phyloP scores from a whole-genome alignment of 768 basidiomycete species.

The Mycena kentingensis region DNA sequence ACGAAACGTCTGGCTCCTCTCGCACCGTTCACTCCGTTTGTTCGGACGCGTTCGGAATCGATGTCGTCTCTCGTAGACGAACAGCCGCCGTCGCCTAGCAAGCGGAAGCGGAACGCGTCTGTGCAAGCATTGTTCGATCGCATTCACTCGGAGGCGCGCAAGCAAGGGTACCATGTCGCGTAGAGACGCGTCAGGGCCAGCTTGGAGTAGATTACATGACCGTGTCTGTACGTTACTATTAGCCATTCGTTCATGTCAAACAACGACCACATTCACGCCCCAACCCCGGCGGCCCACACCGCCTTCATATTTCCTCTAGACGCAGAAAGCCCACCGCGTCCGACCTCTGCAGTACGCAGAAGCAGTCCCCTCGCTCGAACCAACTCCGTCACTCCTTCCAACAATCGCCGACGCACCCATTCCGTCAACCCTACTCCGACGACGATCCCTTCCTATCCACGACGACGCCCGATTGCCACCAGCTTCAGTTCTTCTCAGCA shows the following conservation, averaged over 20 bases:
- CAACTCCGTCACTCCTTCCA: conserved; percentile 15
- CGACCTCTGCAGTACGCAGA: conserved; percentile 24
- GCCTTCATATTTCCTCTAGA: conserved; percentile 9
- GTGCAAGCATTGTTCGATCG: background rate
- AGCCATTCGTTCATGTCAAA: no score
- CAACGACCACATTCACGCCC: conserved; percentile 1
- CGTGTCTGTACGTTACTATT: no score
- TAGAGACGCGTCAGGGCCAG: no score
- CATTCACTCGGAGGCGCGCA: background rate
- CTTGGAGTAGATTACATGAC: no score
- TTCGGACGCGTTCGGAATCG: conserved; percentile 30
- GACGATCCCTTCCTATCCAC: conserved; percentile 23
- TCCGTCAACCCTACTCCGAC: conserved; percentile 26
- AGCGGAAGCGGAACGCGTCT: conserved; percentile 14
- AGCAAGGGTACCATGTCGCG: background rate
- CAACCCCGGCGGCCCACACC: background rate
- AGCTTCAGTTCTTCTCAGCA: conserved; percentile 22
- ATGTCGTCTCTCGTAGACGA: conserved; percentile 26
- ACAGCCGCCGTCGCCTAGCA: background rate
- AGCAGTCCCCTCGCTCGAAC: conserved; percentile 40
- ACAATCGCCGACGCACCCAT: conserved; percentile 31
- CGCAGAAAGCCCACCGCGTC: conserved; percentile 1
- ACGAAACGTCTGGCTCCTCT: conserved; percentile 28
- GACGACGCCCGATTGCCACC: conserved; percentile 29
- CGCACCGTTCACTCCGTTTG: conserved; percentile 30